Conservation (phyloP, 2,329 filamentous ascomycete species). For the Aschersonia sp. region DNA sequence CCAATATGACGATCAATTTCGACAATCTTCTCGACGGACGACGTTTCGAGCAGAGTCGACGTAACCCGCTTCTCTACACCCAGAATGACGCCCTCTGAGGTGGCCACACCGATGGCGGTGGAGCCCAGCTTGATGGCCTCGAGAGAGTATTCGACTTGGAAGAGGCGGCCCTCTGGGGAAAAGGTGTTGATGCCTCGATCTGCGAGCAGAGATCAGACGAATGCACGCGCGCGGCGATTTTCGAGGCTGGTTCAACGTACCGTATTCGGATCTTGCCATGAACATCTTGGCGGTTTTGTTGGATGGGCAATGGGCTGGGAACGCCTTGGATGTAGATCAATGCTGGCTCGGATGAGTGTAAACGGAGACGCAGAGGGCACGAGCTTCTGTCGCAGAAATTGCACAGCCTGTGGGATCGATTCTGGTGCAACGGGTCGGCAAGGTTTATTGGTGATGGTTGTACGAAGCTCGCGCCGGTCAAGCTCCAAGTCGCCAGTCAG, state of each 20-base stretch:
- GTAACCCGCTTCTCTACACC: conserved; percentile 99
- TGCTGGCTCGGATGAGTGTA: no score
- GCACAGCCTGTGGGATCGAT: no score
- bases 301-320: not conserved
- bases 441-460: no score
- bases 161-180: conserved; percentile 97
- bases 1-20: conserved; percentile 98
- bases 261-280: conserved; percentile 99
- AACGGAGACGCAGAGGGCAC: no score
- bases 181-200: conserved; percentile 99
- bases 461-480: no score
- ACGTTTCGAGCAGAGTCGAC: conserved; percentile 90
- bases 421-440: no score
- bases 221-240: not conserved
- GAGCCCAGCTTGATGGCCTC: conserved; percentile 99
- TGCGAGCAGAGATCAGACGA: conserved; percentile 20
- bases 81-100: conserved; percentile 85
- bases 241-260: conserved; percentile 37
- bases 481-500: no score
- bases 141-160: conserved; percentile 99
- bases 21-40: conserved; percentile 98
- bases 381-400: no score
- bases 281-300: conserved; percentile 62
- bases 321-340: conserved; percentile 13
- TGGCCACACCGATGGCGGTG: conserved; percentile 95